phyloP scores from a whole-genome alignment of 192 early-diverging fungal genomes.

The Coemansia sp. region DNA sequence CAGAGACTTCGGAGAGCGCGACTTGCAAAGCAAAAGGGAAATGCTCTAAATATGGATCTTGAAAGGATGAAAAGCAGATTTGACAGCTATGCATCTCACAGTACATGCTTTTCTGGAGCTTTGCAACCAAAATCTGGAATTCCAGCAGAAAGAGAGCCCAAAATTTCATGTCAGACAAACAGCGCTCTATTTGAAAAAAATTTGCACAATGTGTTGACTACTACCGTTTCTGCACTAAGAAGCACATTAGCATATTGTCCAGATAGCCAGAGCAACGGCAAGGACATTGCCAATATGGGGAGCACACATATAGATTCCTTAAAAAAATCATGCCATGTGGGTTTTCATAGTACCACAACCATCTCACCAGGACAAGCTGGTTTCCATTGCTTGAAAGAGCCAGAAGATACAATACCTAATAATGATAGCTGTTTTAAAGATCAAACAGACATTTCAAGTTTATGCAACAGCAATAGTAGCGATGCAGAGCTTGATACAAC shows the following conservation, averaged over 20 bases:
- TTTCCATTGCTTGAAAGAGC: neutral
- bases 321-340: neutral
- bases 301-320: neutral
- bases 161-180: neutral
- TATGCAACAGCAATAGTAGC: conserved; percentile 1
- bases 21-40: conserved; percentile 1
- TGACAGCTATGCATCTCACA: no score
- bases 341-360: neutral
- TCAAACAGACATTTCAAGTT: neutral
- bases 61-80: neutral
- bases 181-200: neutral
- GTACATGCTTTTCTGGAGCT: neutral
- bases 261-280: neutral
- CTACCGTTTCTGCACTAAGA: neutral
- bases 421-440: neutral
- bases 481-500: conserved; percentile 28
- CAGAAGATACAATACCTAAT: neutral
- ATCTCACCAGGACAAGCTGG: neutral
- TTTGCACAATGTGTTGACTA: neutral
- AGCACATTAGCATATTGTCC: neutral
- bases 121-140: neutral
- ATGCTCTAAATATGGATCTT: neutral
- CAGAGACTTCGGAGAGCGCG: conserved; percentile 50
- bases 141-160: neutral
- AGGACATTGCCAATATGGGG: neutral